Percentiles rank a stretch among this genome's conserved stretches.
phyloP scores from a whole-genome alignment of 2,329 filamentous ascomycete species.

The Ophiostoma ulmi region DNA sequence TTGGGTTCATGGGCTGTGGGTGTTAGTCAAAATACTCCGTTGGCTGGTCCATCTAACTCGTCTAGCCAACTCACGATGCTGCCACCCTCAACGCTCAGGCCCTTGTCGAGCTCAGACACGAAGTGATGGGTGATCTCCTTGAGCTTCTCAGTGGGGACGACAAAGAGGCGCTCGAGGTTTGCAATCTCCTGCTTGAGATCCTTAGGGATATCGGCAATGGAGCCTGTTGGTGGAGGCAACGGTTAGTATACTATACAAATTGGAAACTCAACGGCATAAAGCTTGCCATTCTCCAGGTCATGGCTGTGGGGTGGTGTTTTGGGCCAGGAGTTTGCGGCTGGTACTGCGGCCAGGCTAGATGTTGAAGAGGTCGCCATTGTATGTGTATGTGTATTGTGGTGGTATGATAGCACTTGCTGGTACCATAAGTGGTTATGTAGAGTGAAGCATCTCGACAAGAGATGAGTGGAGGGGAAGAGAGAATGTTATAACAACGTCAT shows the following conservation, averaged over 20 bases:
- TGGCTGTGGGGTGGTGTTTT: slow-evolving; percentile 6
- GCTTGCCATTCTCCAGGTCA: slow-evolving; percentile 15
- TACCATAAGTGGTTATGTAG: not conserved
- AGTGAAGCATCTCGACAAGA: not conserved
- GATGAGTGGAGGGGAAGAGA: not conserved
- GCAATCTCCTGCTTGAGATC: slow-evolving; percentile 76
- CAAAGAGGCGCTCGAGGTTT: slow-evolving; percentile 77
- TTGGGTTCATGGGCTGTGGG: slow-evolving; percentile 86
- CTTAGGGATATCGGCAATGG: slow-evolving; percentile 85
- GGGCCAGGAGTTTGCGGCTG: not conserved
- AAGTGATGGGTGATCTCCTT: slow-evolving; percentile 92
- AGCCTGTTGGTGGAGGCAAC: slow-evolving; percentile 51
- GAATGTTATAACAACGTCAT: slow-evolving; percentile 4
- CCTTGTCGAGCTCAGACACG: slow-evolving; percentile 78
- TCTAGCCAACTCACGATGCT: slow-evolving; percentile 68
- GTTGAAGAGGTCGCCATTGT: slow-evolving; percentile 12
- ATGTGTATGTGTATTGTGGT: not conserved
- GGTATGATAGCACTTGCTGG: slow-evolving; percentile 1
- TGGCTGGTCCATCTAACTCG: no score
- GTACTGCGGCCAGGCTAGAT: not conserved
- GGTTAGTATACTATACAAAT: not conserved
- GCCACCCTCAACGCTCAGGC: slow-evolving; percentile 78
- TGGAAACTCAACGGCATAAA: not conserved
- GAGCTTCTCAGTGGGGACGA: slow-evolving; percentile 69
- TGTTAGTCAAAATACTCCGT: not conserved